These are phyloP conservation scores for Leishmania mexicana DNA, from an alignment of 208 protist genomes.

Conservation along the genomic window DNA sequence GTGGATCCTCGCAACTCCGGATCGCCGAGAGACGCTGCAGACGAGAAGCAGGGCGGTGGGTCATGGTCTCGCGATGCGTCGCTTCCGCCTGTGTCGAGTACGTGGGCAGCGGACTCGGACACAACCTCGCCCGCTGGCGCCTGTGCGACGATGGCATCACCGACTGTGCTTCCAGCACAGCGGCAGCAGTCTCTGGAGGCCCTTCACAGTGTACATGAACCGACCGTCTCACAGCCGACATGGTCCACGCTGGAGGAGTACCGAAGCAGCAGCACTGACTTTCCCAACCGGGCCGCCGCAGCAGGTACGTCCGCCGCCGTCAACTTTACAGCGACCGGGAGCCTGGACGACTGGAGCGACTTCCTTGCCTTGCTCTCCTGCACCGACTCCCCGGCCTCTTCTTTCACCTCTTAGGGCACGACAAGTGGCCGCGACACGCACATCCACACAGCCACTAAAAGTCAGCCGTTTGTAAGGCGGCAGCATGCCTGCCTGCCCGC, in stretches of 20 bases:
- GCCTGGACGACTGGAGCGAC: conserved; percentile 23
- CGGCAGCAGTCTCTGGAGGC: conserved; percentile 1
- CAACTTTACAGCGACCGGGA: neutral
- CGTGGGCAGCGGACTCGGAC: conserved; percentile 1
- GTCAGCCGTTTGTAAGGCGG: neutral
- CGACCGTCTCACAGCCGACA: conserved; percentile 1
- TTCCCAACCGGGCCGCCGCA: neutral
- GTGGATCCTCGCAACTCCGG: neutral
- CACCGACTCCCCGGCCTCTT: conserved; percentile 19
- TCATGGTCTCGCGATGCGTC: neutral
- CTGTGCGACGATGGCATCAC: neutral
- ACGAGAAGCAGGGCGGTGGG: conserved; percentile 10
- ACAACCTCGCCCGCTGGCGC: neutral
- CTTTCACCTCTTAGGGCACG: neutral
- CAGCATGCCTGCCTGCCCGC: neutral
- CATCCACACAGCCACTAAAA: neutral
- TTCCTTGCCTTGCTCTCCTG: conserved; percentile 30
- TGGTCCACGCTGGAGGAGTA: conserved; percentile 32
- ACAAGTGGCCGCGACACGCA: neutral
- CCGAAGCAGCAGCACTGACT: conserved; percentile 11
- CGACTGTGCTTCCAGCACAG: neutral
- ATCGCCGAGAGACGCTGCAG: neutral
- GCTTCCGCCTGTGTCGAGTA: neutral
- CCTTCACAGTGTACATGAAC: neutral
- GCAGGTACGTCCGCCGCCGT: neutral